phyloP scores from a whole-genome alignment of 202 grass and related monocot genomes.

The Carex sylvatica region DNA sequence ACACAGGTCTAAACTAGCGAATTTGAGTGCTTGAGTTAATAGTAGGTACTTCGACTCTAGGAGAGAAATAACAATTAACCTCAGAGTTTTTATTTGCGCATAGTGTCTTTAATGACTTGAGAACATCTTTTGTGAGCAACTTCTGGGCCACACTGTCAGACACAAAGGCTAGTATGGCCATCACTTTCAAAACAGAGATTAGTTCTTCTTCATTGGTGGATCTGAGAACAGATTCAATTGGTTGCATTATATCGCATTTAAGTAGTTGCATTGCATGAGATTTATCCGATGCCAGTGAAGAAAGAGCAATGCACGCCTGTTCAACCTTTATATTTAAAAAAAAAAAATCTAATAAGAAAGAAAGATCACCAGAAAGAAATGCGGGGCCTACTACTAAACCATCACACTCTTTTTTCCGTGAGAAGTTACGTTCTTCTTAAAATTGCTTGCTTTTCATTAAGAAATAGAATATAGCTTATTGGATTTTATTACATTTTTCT shows the following conservation, averaged over 20 bases:
- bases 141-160: constrained; percentile 98
- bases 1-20: background rate
- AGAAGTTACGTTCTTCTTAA: constrained; percentile 1
- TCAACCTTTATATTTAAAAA: constrained; percentile 61
- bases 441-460: background rate
- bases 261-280: constrained; percentile 77
- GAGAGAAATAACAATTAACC: constrained; percentile 43
- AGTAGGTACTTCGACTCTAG: background rate
- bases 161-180: constrained; percentile 87
- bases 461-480: background rate
- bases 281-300: constrained; percentile 81
- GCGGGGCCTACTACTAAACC: background rate
- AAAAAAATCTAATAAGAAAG: constrained; percentile 19
- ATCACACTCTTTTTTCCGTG: background rate
- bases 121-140: constrained; percentile 79
- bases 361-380: background rate
- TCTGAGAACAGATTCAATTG: constrained; percentile 85
- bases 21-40: background rate
- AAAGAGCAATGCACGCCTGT: constrained; percentile 92
- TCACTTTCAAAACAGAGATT: constrained; percentile 88
- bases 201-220: constrained; percentile 84
- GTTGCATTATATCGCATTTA: constrained; percentile 96
- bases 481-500: background rate
- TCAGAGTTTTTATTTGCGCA: constrained; percentile 89
- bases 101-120: constrained; percentile 89